phyloP scores from a whole-genome alignment of 164 flowering plant genomes.

The Kalanchoe fedtschenkoi region DNA sequence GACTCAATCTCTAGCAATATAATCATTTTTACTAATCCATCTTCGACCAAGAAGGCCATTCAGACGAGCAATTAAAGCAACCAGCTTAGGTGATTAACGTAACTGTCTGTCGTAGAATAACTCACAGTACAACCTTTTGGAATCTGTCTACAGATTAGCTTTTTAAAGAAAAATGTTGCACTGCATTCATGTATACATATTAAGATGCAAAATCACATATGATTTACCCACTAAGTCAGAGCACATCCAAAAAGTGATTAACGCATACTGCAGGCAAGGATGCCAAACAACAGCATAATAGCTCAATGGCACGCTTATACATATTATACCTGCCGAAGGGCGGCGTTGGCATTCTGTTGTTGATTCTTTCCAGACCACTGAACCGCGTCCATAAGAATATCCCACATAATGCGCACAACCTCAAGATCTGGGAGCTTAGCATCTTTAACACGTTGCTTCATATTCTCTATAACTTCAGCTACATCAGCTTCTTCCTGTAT shows the following conservation, averaged over 20 bases:
- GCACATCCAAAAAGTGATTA: too few species aligned
- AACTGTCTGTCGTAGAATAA: too few species aligned
- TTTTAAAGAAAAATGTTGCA: too few species aligned
- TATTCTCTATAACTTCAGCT: slow-evolving; percentile 75
- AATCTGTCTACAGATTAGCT: too few species aligned
- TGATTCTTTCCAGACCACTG: slow-evolving; percentile 99
- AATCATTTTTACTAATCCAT: too few species aligned
- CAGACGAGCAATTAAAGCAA: neutral
- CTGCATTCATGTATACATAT: too few species aligned
- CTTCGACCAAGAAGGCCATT: too few species aligned
- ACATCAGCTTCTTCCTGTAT: slow-evolving; percentile 80
- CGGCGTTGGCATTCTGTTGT: slow-evolving; percentile 96
- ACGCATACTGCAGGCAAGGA: too few species aligned
- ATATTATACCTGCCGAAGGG: slow-evolving; percentile 66
- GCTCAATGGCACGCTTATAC: neutral
- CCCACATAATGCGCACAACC: slow-evolving; percentile 85
- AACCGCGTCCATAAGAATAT: slow-evolving; percentile 93
- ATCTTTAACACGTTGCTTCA: slow-evolving; percentile 78
- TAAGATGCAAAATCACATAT: too few species aligned
- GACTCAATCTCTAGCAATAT: too few species aligned
- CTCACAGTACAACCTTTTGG: too few species aligned
- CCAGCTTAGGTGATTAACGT: neutral
- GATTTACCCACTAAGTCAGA: too few species aligned
- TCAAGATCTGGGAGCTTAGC: slow-evolving; percentile 86
- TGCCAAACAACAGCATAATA: neutral